Conservation (phyloP, 495 filamentous ascomycete species). For the Halenospora varia region DNA sequence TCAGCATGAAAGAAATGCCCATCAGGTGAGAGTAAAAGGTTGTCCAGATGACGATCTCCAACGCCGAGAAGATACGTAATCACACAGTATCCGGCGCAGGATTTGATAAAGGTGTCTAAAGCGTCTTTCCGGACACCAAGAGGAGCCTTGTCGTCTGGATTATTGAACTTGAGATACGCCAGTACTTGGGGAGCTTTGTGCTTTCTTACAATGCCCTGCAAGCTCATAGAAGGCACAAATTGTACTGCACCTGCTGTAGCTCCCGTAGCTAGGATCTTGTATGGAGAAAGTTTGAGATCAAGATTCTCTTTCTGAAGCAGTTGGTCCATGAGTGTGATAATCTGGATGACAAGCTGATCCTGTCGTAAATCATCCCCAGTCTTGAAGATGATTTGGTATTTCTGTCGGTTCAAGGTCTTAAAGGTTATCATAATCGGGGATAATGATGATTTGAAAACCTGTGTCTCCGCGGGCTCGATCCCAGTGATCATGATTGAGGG, state of each 20-base stretch:
- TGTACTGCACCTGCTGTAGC: conserved; percentile 86
- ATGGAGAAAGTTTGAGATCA: conserved; percentile 90
- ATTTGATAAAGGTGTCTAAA: conserved; percentile 94
- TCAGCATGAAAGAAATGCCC: conserved; percentile 98
- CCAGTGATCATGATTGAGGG: conserved; percentile 75
- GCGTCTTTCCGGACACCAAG: conserved; percentile 87
- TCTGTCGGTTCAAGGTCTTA: conserved; percentile 67
- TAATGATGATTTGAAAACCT: conserved; percentile 92
- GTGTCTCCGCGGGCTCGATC: conserved; percentile 76
- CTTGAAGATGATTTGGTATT: conserved; percentile 94
- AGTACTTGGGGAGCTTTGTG: conserved; percentile 70
- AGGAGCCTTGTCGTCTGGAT: conserved; percentile 78
- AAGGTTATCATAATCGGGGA: conserved; percentile 90
- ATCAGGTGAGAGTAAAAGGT: conserved; percentile 84
- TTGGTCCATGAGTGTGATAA: conserved; percentile 96
- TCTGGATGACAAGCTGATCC: conserved; percentile 97
- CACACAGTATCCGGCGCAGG: conserved; percentile 96
- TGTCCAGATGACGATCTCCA: conserved; percentile 93
- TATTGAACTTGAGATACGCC: conserved; percentile 83
- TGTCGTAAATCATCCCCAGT: conserved; percentile 95
- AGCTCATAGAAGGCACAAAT: conserved; percentile 80
- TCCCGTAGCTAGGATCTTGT: conserved; percentile 91
- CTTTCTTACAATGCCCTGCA: conserved; percentile 75
- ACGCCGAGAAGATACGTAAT: conserved; percentile 99
- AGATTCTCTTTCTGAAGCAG: conserved; percentile 95